Conservation (phyloP, 768 basidiomycete genomes). For the Leccinum uliginosum region DNA sequence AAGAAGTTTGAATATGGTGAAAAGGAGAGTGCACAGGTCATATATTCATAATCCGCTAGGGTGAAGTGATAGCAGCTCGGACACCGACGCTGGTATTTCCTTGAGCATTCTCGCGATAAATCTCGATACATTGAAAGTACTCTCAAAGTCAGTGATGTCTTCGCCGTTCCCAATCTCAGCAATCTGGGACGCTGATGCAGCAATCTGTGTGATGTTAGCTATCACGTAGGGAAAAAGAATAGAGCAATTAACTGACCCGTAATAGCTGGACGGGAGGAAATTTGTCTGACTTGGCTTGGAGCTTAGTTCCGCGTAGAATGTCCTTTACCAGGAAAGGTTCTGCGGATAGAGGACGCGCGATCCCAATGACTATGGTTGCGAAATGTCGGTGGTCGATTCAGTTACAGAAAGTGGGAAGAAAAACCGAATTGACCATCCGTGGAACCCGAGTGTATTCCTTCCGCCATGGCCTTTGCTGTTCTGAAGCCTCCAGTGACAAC, state of each 20-base stretch:
- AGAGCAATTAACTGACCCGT: conserved; percentile 16
- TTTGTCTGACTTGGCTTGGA: conserved; percentile 21
- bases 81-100: conserved; percentile 30
- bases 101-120: conserved; percentile 30
- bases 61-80: conserved; percentile 24
- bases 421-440: conserved; percentile 23
- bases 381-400: neutral
- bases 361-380: conserved; percentile 22
- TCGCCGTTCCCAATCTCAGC: conserved; percentile 33
- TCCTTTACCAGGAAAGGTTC: conserved; percentile 29
- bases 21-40: neutral
- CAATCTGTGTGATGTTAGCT: conserved; percentile 19
- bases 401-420: neutral
- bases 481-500: conserved; percentile 32
- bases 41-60: neutral
- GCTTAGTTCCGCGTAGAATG: conserved; percentile 23
- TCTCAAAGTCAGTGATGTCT: conserved; percentile 30
- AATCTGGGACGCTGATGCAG: conserved; percentile 28
- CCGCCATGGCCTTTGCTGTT: conserved; percentile 25
- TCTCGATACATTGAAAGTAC: conserved; percentile 28
- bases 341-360: conserved; percentile 28
- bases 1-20: neutral
- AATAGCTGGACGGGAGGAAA: conserved; percentile 37
- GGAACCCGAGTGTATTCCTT: conserved; percentile 21
- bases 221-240: neutral